Evolutionary conservation across 371 early-diverging fungal genomes (phyloP).

Genomic region (Actinomortierella wolfii): DNA sequence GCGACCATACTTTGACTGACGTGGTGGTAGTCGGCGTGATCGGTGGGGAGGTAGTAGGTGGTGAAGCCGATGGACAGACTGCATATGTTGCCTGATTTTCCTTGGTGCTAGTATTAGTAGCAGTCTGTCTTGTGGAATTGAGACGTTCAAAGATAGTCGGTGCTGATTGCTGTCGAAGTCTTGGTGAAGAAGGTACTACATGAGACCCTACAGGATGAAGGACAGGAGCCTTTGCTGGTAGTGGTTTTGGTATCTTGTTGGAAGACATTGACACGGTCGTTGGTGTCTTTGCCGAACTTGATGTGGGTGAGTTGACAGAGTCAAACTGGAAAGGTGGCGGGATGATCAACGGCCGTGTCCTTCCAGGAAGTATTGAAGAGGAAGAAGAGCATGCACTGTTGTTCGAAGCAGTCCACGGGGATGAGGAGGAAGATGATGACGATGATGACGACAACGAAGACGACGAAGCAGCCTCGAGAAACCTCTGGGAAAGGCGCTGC

Average conservation of each 20-base stretch:
- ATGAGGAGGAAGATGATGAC: conserved; percentile 1
- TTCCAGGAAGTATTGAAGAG: conserved; percentile 2
- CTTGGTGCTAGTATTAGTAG: background rate
- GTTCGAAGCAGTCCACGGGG: no score
- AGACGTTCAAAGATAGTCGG: conserved; percentile 17
- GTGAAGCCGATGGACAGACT: background rate
- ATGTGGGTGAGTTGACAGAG: background rate
- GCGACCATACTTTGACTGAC: conserved; percentile 2
- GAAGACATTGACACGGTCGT: background rate
- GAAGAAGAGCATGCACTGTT: background rate
- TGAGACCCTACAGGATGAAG: no score
- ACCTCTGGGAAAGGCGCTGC: conserved; percentile 43
- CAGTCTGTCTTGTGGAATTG: conserved; percentile 9
- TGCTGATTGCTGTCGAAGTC: conserved; percentile 24
- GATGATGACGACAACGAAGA: conserved; percentile 7
- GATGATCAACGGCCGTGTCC: conserved; percentile 2
- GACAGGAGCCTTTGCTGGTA: no score
- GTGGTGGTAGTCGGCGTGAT: background rate
- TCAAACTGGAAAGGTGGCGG: background rate
- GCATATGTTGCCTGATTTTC: no score
- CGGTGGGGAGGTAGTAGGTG: background rate
- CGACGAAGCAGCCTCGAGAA: conserved; percentile 4
- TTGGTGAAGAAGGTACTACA: background rate
- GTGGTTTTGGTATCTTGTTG: no score
- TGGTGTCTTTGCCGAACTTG: background rate